phyloP scores from a whole-genome alignment of 176 grass and related monocot genomes.

The Pontederia paniculata region DNA sequence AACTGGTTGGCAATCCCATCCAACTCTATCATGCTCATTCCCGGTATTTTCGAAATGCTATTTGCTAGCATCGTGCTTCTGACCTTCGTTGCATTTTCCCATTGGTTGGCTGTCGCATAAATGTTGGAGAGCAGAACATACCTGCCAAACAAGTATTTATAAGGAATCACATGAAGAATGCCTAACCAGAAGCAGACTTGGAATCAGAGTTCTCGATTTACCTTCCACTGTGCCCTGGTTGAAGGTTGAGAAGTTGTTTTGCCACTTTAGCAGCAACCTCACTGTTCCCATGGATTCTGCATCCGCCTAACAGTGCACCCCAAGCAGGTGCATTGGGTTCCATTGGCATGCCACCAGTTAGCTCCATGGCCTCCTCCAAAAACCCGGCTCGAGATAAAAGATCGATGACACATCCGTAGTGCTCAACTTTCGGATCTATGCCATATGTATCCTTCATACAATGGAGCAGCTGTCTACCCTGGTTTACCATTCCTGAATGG shows the following conservation, averaged over 20 bases:
- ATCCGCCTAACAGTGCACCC: neutral
- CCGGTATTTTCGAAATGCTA: neutral
- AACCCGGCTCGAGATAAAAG: neutral
- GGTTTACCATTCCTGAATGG: neutral
- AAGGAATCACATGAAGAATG: neutral
- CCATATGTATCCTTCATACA: conserved; percentile 2
- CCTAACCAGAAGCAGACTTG: neutral
- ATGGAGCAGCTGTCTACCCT: neutral
- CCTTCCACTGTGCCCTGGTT: conserved; percentile 2
- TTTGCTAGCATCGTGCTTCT: neutral
- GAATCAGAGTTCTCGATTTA: neutral
- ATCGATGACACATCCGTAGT: conserved; percentile 4
- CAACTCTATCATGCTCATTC: neutral
- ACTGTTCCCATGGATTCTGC: conserved; percentile 3
- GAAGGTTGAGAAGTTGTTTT: neutral
- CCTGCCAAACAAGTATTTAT: neutral
- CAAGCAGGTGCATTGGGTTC: neutral
- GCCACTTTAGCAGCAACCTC: neutral
- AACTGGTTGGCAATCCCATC: neutral
- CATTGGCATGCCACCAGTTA: neutral
- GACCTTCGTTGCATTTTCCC: neutral
- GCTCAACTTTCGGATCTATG: neutral
- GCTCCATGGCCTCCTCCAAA: neutral
- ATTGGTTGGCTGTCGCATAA: neutral
- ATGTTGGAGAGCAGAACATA: conserved; percentile 10